Conservation (phyloP, 73 alveolate genomes). For the Halteria grandinella region DNA sequence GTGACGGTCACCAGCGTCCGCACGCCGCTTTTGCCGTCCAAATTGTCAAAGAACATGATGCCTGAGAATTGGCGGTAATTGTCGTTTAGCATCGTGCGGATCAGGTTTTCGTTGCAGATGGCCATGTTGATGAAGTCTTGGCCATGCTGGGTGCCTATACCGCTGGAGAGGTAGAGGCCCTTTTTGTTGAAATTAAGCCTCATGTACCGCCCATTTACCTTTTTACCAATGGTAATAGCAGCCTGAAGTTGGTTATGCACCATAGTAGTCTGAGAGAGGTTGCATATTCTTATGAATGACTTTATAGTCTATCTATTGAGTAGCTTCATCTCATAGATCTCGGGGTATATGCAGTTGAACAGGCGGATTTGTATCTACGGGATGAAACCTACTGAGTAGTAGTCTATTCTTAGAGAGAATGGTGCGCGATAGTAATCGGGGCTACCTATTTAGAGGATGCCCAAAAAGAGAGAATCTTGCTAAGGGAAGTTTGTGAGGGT, state of each 20-base stretch:
- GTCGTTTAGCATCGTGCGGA: conserved; percentile 10
- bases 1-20: conserved; percentile 48
- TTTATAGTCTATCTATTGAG: neutral
- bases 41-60: conserved; percentile 20
- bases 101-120: conserved; percentile 48
- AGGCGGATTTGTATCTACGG: conserved; percentile 52
- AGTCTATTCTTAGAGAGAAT: conserved; percentile 60
- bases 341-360: neutral
- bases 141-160: too few relatives aligned
- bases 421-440: neutral
- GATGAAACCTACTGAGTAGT: conserved; percentile 32
- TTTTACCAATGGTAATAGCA: neutral
- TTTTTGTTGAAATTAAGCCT: conserved; percentile 32
- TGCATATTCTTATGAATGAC: conserved; percentile 54
- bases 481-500: conserved; percentile 3
- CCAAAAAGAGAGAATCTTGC: conserved; percentile 22
- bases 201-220: conserved; percentile 43
- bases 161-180: neutral
- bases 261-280: conserved; percentile 10
- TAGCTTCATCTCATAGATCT: neutral
- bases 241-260: conserved; percentile 52
- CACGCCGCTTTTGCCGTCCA: too few relatives aligned
- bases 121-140: conserved; percentile 52
- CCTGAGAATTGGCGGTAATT: conserved; percentile 30
- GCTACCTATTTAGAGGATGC: neutral